Evolutionary conservation across 345 rosid species (phyloP).

Genomic region (Lumnitzera racemosa): DNA sequence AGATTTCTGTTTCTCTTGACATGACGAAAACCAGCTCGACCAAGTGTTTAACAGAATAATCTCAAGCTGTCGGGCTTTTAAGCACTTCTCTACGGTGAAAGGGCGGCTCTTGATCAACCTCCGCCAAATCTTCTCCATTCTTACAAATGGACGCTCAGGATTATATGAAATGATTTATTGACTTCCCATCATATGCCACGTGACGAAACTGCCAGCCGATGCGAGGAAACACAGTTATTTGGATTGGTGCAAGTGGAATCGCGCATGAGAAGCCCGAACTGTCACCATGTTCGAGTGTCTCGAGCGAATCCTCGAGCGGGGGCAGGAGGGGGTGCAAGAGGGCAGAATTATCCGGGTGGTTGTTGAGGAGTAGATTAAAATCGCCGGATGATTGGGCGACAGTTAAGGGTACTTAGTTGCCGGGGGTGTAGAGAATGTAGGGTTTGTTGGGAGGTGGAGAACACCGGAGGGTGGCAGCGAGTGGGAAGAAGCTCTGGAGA

Average conservation of each 20-base stretch:
- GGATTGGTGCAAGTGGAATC: not conserved
- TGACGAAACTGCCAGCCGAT: not conserved
- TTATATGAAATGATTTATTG: not conserved
- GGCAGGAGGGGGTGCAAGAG: constrained; percentile 16
- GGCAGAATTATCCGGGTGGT: constrained; percentile 8
- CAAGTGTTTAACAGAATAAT: not conserved
- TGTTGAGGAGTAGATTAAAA: constrained; percentile 6
- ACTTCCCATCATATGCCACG: constrained; percentile 1
- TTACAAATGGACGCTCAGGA: not conserved
- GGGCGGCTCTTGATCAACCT: not conserved
- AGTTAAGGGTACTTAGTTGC: constrained; percentile 6
- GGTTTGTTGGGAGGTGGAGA: constrained; percentile 17
- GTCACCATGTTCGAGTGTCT: not conserved
- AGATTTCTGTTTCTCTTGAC: not conserved
- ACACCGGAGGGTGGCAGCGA: constrained; percentile 14
- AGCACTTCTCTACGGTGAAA: not conserved
- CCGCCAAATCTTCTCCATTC: not conserved
- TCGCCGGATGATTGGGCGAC: constrained; percentile 18
- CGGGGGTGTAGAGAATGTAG: constrained; percentile 4
- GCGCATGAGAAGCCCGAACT: not conserved
- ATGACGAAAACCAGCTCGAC: not conserved
- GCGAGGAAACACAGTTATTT: not conserved
- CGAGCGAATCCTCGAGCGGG: not conserved
- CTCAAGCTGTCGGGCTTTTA: not conserved
- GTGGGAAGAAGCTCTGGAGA: constrained; percentile 19